These are phyloP conservation scores for Solanum etuberosum DNA, from an alignment of 257 asterid genomes.

Conservation along the genomic window DNA sequence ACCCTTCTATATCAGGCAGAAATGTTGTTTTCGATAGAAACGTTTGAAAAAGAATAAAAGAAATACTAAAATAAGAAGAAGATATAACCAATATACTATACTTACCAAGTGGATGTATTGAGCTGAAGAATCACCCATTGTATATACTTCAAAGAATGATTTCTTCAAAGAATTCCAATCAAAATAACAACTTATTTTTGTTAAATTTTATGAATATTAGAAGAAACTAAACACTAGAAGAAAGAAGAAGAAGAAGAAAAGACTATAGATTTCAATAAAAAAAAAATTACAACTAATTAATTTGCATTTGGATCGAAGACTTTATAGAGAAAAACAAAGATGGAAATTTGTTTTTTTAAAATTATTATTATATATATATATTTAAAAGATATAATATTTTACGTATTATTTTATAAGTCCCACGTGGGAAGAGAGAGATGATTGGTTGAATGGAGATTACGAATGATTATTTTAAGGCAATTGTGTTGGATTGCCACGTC, in stretches of 20 bases:
- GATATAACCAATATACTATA: background rate
- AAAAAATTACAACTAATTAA: background rate
- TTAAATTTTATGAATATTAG: background rate
- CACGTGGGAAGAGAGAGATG: slow-evolving; percentile 59
- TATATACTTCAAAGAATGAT: background rate
- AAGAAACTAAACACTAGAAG: background rate
- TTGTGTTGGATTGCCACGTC: background rate
- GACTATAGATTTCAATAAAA: background rate
- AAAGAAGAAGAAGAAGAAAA: background rate
- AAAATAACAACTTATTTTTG: background rate
- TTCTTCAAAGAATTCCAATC: background rate
- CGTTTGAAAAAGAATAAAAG: background rate
- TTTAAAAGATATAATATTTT: no score
- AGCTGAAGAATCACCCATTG: slow-evolving; percentile 53
- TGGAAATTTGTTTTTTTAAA: background rate
- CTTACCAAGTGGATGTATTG: slow-evolving; percentile 69
- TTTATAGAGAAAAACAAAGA: background rate
- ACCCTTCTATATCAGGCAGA: rapidly evolving
- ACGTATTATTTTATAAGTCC: slow-evolving; percentile 6
- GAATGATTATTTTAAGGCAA: slow-evolving; percentile 13
- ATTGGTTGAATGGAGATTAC: slow-evolving; percentile 72
- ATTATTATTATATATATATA: no score
- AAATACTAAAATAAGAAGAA: background rate
- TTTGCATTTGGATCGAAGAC: background rate
- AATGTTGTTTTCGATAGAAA: background rate